A percentile compares a stretch with the other conserved stretches of the same genome.
phyloP scores from a whole-genome alignment of 1,139 yeast species.

The Yamadazyma friedrichii region DNA sequence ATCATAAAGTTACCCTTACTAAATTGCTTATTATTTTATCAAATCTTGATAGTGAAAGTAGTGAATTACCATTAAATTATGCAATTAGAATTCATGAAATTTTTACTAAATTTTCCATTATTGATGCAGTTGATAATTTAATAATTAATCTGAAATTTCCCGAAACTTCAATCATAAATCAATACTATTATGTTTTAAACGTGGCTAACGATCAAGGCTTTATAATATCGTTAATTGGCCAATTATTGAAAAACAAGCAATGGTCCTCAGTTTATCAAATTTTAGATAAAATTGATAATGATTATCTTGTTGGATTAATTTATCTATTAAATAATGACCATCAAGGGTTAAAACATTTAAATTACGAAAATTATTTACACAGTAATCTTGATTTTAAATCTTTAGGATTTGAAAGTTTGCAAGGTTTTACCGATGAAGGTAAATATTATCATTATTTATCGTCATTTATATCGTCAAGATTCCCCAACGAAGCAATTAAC shows the following conservation, averaged over 20 bases:
- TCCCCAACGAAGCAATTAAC: slow-evolving; percentile 26
- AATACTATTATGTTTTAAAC: slow-evolving; percentile 12
- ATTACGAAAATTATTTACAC: background rate
- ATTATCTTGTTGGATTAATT: slow-evolving; percentile 36
- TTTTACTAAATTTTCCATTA: background rate
- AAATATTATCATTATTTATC: slow-evolving; percentile 38
- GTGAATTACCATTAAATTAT: slow-evolving; percentile 5
- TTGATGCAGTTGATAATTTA: slow-evolving; percentile 3
- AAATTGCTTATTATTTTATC: slow-evolving; percentile 13
- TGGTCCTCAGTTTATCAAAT: slow-evolving; percentile 17
- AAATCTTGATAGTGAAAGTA: slow-evolving; percentile 11
- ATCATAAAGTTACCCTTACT: slow-evolving; percentile 11
- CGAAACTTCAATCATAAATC: slow-evolving; percentile 16
- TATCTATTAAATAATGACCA: slow-evolving; percentile 6
- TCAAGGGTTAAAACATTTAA: background rate
- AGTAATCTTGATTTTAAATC: slow-evolving; percentile 1
- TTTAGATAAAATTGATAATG: slow-evolving; percentile 22
- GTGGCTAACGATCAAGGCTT: slow-evolving; percentile 21
- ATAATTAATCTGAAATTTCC: background rate
- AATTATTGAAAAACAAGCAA: background rate
- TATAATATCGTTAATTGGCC: slow-evolving; percentile 1
- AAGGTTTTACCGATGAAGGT: slow-evolving; percentile 15
- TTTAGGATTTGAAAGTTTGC: background rate
- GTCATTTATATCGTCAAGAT: slow-evolving; percentile 21
- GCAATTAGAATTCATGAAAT: background rate